These are phyloP conservation scores for Sutorius eximius DNA, from an alignment of 1,284 basidiomycete species.

Conservation along the genomic window DNA sequence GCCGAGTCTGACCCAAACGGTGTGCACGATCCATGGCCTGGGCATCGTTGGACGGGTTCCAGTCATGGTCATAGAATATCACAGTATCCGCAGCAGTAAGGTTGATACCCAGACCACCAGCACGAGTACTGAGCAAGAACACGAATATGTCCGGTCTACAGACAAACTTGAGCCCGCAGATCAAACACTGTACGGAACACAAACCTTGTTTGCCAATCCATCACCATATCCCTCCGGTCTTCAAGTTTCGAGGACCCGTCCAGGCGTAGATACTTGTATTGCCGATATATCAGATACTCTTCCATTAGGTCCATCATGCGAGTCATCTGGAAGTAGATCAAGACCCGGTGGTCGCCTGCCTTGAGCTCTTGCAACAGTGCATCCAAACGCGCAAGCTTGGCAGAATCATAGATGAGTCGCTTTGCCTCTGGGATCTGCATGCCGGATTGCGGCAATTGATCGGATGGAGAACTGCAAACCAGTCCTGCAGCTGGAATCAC, in stretches of 20 bases:
- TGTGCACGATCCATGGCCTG: constrained; percentile 99
- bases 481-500: constrained; percentile 71
- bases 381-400: constrained; percentile 93
- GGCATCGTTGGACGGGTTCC: constrained; percentile 99
- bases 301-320: constrained; percentile 99
- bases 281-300: constrained; percentile 96
- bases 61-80: constrained; percentile 98
- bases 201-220: constrained; percentile 97
- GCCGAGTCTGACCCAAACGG: constrained; percentile 96
- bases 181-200: constrained; percentile 27
- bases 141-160: constrained; percentile 90
- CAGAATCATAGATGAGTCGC: constrained; percentile 95
- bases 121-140: constrained; percentile 94
- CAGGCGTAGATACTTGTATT: constrained; percentile 96
- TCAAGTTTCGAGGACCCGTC: constrained; percentile 96
- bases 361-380: constrained; percentile 89
- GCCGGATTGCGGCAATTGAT: constrained; percentile 80
- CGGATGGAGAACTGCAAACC: constrained; percentile 61
- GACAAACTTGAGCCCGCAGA: constrained; percentile 4
- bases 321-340: constrained; percentile 99
- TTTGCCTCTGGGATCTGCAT: constrained; percentile 97
- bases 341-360: constrained; percentile 88
- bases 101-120: constrained; percentile 98
- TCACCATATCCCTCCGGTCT: constrained; percentile 98
- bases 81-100: constrained; percentile 98